Percentiles rank a stretch among this genome's conserved stretches.
Conservation (phyloP, 2,329 filamentous ascomycete species). For the Fusarium denticulatum region DNA sequence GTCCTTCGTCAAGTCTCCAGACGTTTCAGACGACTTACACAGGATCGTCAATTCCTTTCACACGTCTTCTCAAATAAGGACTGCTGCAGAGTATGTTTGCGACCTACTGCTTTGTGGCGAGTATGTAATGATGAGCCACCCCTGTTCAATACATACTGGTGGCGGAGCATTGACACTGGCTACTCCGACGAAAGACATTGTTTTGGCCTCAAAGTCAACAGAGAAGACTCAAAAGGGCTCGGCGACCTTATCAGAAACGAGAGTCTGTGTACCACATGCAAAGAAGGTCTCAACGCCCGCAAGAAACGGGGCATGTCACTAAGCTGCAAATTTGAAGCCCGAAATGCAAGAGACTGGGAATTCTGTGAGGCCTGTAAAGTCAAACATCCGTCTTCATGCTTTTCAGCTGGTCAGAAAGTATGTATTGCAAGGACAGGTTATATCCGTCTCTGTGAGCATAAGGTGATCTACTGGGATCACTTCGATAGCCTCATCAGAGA, state of each 20-base stretch:
- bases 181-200: neutral
- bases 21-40: neutral
- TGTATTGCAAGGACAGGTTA: neutral
- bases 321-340: neutral
- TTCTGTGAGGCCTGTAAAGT: neutral
- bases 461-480: neutral
- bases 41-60: neutral
- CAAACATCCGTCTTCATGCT: neutral
- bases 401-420: neutral
- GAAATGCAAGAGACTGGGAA: neutral
- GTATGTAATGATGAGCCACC: neutral
- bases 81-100: neutral
- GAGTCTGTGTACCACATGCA: neutral
- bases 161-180: neutral
- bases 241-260: neutral
- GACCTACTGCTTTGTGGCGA: neutral
- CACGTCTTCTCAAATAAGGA: neutral
- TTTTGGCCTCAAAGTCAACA: neutral
- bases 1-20: neutral
- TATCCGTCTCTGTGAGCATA: neutral
- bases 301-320: neutral
- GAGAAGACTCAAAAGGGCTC: neutral
- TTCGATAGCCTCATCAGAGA: neutral
- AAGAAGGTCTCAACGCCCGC: neutral
- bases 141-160: neutral